Conservation (phyloP, 1,284 basidiomycete species). For the Entoloma clypeatum region DNA sequence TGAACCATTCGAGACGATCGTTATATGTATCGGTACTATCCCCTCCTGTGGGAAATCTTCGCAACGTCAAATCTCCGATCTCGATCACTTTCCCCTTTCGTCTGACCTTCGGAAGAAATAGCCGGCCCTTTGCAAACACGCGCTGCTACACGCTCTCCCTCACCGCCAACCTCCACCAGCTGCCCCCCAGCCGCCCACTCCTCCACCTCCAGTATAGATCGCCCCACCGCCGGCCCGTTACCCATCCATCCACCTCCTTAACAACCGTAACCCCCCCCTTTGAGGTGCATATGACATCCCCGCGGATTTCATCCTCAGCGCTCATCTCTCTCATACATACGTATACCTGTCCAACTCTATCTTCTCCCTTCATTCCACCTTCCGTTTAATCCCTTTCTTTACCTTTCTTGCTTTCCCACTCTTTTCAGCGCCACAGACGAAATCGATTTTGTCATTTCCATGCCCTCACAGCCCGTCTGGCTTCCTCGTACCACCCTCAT, state of each 20-base stretch:
- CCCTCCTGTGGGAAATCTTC: slow-evolving; percentile 15
- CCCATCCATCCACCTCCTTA: too few species aligned
- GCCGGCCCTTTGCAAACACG: slow-evolving; percentile 10
- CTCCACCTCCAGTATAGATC: background rate
- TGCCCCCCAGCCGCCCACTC: background rate
- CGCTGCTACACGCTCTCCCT: background rate
- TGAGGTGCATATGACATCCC: background rate
- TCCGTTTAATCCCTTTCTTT: background rate
- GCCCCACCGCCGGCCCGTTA: too few species aligned
- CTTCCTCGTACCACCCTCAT: too few species aligned
- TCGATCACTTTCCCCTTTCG: slow-evolving; percentile 14
- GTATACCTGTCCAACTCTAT: slow-evolving; percentile 8
- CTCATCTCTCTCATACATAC: background rate
- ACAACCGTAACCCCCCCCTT: slow-evolving; percentile 7
- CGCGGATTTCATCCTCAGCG: background rate
- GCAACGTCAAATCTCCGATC: slow-evolving; percentile 19
- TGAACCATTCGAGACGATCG: slow-evolving; percentile 6
- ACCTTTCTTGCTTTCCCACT: background rate
- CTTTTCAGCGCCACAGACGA: background rate
- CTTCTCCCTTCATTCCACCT: background rate
- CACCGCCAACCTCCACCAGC: background rate
- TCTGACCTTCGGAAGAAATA: slow-evolving; percentile 18
- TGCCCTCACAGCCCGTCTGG: too few species aligned
- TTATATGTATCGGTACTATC: slow-evolving; percentile 17
- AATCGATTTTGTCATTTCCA: too few species aligned